Base-by-base conservation (phyloP, 805 yeast genomes). In the Ogataea naganishii region DNA sequence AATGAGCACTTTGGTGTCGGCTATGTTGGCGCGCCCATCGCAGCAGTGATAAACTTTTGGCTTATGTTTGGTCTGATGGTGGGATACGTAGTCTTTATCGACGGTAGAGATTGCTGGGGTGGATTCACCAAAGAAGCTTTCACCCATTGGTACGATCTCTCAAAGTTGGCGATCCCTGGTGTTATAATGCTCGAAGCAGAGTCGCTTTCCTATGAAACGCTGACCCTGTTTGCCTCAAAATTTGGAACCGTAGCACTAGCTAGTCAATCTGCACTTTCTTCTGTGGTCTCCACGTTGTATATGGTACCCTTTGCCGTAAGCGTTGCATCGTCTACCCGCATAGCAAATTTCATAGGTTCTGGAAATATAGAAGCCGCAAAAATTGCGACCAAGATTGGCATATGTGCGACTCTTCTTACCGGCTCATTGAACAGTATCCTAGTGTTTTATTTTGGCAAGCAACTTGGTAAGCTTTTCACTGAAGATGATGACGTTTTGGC, bases 21-120 rank as follows among this genome's bases (percentile, higher is more conserved):
- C 1, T 80, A 72, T 46, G 46, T 74, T 20, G 89, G 89, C 8
- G 86, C 89, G 2, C 88, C 92, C 14, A 62, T 79, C 16, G 73
- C 86, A 5, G 80, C 81, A 5, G 80, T 73, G 3, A 62, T 76
- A 16, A 76, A 81, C 24, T 75, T 78, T 47, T 80, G 84, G 76
- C 45, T 75, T 31, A 77, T 80, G 84, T 71, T 78, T 23, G 28
- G 63, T 13, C 55, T 73, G 23, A 46, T 81, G 37, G 48, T 76
- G 17, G 36, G 60, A 3, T 83, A 82, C 46, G 76, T 73, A 3
- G 29, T 61, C 0, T 67, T 59, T 36, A 51, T 79, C 22, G 83
- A 80, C 41, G 89, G 88, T 2, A 53, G 51, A 18, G 66, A 70
- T 41, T 81, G 89, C 43, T 80, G 89, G 89, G 68, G 60, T 37